Conservation (phyloP, 768 basidiomycete species). For the Lactifluus subvellereus region DNA sequence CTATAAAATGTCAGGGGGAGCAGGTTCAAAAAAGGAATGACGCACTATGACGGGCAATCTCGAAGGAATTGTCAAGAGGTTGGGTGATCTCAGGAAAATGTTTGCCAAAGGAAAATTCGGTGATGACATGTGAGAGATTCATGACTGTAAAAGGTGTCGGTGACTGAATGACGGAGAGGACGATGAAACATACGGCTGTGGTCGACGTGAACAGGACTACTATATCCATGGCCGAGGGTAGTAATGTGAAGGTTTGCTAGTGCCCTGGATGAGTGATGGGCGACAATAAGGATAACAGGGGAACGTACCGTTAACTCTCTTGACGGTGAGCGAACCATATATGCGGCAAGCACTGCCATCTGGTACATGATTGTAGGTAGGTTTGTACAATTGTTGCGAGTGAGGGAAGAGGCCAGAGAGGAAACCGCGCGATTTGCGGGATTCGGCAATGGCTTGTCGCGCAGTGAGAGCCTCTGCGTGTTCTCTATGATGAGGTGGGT, state of each 20-base stretch:
- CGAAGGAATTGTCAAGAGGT: conserved; percentile 87
- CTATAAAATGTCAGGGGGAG: conserved; percentile 35
- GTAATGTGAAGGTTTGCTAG: conserved; percentile 90
- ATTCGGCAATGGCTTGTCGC: conserved; percentile 63
- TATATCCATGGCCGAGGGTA: conserved; percentile 91
- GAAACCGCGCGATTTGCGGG: conserved; percentile 67
- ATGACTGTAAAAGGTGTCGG: conserved; percentile 51
- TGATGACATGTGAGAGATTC: conserved; percentile 95
- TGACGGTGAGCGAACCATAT: conserved; percentile 75
- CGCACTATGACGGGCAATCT: conserved; percentile 64
- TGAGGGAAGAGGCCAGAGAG: conserved; percentile 53
- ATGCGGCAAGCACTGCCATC: conserved; percentile 80
- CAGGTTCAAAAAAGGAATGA: conserved; percentile 20
- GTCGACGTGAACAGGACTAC: conserved; percentile 79
- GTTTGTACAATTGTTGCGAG: conserved; percentile 47
- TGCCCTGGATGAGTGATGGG: neutral
- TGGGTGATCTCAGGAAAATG: conserved; percentile 94
- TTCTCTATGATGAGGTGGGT: conserved; percentile 36
- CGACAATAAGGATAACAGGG: neutral
- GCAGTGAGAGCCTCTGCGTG: conserved; percentile 65
- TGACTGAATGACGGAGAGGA: neutral
- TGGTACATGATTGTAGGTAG: conserved; percentile 63
- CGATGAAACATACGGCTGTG: conserved; percentile 58
- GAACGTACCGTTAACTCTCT: conserved; percentile 76
- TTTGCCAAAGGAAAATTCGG: conserved; percentile 95